Evolutionary conservation across 768 basidiomycete species (phyloP).

Genomic region (Pisolithus orientalis): DNA sequence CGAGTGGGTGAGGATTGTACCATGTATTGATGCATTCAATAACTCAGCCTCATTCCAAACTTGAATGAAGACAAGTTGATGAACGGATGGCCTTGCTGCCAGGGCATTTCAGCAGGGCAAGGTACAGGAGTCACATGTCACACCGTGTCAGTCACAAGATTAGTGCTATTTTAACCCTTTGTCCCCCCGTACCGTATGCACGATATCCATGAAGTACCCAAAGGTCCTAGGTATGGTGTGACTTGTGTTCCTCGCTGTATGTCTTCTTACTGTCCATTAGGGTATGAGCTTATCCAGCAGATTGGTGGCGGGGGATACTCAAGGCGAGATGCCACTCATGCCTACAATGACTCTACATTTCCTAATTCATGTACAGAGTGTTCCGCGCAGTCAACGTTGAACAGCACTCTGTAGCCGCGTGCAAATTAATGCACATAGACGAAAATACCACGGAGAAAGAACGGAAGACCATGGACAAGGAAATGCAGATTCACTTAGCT

Average conservation of each 20-base stretch:
- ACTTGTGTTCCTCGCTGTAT: neutral
- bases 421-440: slow-evolving; percentile 73
- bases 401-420: slow-evolving; percentile 70
- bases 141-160: too few relatives aligned
- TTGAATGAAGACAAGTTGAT: too few relatives aligned
- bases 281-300: slow-evolving; percentile 64
- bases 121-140: too few relatives aligned
- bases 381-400: slow-evolving; percentile 72
- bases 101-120: too few relatives aligned
- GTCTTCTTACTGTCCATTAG: slow-evolving; percentile 28
- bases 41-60: too few relatives aligned
- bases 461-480: slow-evolving; percentile 81
- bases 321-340: slow-evolving; percentile 39
- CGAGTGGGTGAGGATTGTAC: too few relatives aligned
- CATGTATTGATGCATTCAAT: too few relatives aligned
- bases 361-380: slow-evolving; percentile 44
- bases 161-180: too few relatives aligned
- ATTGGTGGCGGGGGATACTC: slow-evolving; percentile 89
- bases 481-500: slow-evolving; percentile 82
- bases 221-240: slow-evolving; percentile 22
- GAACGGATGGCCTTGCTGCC: too few relatives aligned
- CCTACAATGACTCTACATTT: neutral
- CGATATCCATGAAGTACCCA: slow-evolving; percentile 24
- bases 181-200: too few relatives aligned
- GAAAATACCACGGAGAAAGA: slow-evolving; percentile 57